These are phyloP conservation scores for Penicillium subrubescens DNA, from an alignment of 495 filamentous ascomycete species.

Conservation along the genomic window DNA sequence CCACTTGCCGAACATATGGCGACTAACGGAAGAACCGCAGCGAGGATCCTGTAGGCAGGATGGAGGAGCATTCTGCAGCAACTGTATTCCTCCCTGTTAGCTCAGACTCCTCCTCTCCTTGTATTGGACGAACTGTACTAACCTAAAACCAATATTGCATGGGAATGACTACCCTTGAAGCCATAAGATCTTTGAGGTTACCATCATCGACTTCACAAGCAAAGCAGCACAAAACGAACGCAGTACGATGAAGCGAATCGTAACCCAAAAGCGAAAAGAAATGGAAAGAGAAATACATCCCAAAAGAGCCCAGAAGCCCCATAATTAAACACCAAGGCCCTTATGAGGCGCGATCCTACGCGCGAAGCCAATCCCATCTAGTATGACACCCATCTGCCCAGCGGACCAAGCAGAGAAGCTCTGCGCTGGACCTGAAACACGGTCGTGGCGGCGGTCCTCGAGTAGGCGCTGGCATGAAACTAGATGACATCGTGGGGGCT, in stretches of 20 bases:
- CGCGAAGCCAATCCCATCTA: slow-evolving; percentile 18
- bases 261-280: slow-evolving; percentile 10
- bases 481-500: slow-evolving; percentile 20
- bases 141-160: slow-evolving; percentile 27
- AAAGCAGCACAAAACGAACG: neutral
- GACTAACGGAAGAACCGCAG: slow-evolving; percentile 29
- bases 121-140: neutral
- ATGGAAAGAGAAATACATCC: slow-evolving; percentile 7
- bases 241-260: neutral
- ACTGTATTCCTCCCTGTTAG: slow-evolving; percentile 6
- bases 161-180: slow-evolving; percentile 31
- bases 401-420: slow-evolving; percentile 10
- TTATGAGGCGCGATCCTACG: slow-evolving; percentile 16
- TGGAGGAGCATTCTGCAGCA: slow-evolving; percentile 40
- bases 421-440: slow-evolving; percentile 30
- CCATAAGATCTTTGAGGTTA: slow-evolving; percentile 22
- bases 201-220: slow-evolving; percentile 28
- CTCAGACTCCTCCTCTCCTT: neutral
- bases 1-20: slow-evolving; percentile 14
- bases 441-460: slow-evolving; percentile 19
- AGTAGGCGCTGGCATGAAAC: slow-evolving; percentile 46
- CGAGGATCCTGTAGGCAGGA: slow-evolving; percentile 31
- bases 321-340: slow-evolving; percentile 24
- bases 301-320: neutral
- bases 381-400: slow-evolving; percentile 16